These are phyloP conservation scores for Periconia sp. DNA, from an alignment of 2,329 filamentous ascomycete species.

Conservation along the genomic window DNA sequence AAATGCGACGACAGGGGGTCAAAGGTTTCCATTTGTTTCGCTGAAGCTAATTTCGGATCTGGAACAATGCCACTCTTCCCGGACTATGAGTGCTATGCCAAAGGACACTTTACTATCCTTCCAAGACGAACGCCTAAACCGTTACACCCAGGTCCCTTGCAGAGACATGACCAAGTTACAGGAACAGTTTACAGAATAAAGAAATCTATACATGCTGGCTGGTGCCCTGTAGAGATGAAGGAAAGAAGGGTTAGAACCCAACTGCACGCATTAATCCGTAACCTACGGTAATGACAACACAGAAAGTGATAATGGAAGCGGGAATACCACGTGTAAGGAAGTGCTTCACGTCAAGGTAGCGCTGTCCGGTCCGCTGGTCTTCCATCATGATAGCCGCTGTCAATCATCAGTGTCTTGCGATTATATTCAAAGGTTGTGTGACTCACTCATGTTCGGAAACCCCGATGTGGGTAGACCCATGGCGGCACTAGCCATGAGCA, in stretches of 20 bases:
- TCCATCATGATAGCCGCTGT: slow-evolving; percentile 99
- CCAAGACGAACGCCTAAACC: too few relatives aligned
- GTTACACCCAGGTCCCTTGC: too few relatives aligned
- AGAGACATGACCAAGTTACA: too few relatives aligned
- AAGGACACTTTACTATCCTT: too few relatives aligned
- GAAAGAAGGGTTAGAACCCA: slow-evolving; percentile 60
- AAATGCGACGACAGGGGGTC: too few relatives aligned
- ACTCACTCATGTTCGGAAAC: slow-evolving; percentile 99
- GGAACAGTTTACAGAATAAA: neutral
- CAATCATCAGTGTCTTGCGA: too few relatives aligned
- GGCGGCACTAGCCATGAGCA: slow-evolving; percentile 95
- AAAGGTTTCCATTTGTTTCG: too few relatives aligned
- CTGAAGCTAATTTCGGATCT: too few relatives aligned
- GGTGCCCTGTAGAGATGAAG: too few relatives aligned
- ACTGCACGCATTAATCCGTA: slow-evolving; percentile 87
- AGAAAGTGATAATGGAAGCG: slow-evolving; percentile 79
- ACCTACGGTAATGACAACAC: slow-evolving; percentile 84
- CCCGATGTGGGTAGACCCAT: slow-evolving; percentile 96
- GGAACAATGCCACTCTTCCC: too few relatives aligned
- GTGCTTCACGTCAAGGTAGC: slow-evolving; percentile 90
- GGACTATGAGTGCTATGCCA: too few relatives aligned
- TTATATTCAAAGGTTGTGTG: neutral
- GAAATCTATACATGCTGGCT: neutral
- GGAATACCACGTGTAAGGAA: slow-evolving; percentile 95
- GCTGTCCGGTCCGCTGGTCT: slow-evolving; percentile 84